These are phyloP conservation scores for Leccinum angustisporum DNA, from an alignment of 1,284 basidiomycete genomes.

Conservation along the genomic window DNA sequence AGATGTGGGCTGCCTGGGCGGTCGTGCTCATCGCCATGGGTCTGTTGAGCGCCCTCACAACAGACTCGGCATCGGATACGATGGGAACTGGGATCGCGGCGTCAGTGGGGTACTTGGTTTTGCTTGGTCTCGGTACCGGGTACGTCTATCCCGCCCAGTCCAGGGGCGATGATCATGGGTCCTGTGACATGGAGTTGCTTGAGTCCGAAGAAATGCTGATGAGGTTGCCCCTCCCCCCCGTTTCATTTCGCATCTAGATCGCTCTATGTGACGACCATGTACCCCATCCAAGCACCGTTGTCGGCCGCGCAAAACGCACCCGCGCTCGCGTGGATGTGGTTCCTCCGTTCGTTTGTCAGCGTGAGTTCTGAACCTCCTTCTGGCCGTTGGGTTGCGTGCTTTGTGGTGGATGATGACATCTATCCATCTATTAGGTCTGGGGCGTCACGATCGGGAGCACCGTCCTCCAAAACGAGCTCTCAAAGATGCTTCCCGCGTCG, in stretches of 20 bases:
- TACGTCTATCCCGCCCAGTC: background rate
- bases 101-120: conserved; percentile 8
- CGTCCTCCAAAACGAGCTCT: conserved; percentile 23
- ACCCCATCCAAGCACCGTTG: conserved; percentile 36
- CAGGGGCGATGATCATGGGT: no score
- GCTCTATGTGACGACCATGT: conserved; percentile 19
- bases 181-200: background rate
- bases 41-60: conserved; percentile 7
- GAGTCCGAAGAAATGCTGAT: background rate
- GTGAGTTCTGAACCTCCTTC: conserved; percentile 5
- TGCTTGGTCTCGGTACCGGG: conserved; percentile 7
- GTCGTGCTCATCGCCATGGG: conserved; percentile 8
- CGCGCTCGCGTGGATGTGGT: conserved; percentile 30
- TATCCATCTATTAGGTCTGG: conserved; percentile 16
- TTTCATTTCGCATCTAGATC: background rate
- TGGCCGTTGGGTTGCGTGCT: background rate
- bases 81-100: background rate
- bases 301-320: conserved; percentile 24
- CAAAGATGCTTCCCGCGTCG: conserved; percentile 8
- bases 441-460: conserved; percentile 24
- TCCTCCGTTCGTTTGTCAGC: conserved; percentile 28
- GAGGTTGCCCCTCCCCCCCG: background rate
- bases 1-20: conserved; percentile 18
- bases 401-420: background rate
- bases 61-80: background rate